A percentile compares a stretch with the other conserved stretches of the same genome.
These are phyloP conservation scores for Penicillium coffeae DNA, from an alignment of 495 filamentous ascomycete species.

Conservation along the genomic window DNA sequence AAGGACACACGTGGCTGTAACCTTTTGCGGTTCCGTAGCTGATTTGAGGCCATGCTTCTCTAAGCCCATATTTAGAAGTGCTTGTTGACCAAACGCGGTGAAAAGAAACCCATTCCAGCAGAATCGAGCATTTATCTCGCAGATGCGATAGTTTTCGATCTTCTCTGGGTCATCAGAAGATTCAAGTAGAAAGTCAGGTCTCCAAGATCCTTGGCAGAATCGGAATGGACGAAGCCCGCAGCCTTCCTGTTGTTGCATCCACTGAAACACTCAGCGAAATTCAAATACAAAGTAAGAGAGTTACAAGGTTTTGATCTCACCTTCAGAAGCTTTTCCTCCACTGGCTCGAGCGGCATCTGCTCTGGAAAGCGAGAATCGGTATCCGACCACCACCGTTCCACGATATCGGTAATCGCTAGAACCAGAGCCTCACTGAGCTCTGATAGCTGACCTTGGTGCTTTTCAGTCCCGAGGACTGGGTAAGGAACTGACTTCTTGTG, in stretches of 20 bases:
- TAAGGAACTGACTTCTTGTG: constrained; percentile 10
- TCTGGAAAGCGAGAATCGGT: constrained; percentile 25
- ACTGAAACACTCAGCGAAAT: no score
- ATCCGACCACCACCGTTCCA: constrained; percentile 41
- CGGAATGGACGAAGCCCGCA: not conserved
- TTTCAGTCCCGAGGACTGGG: constrained; percentile 12
- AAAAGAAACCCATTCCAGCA: constrained; percentile 34
- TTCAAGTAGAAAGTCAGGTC: constrained; percentile 44
- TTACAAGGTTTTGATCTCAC: constrained; percentile 1
- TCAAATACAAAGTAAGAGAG: no score
- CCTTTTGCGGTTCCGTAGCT: constrained; percentile 3
- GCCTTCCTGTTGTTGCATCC: no score
- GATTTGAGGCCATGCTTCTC: constrained; percentile 3
- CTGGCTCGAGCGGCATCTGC: constrained; percentile 35
- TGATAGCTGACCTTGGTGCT: constrained; percentile 15
- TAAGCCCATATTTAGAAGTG: constrained; percentile 9
- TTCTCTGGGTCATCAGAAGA: constrained; percentile 3
- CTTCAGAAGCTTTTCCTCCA: constrained; percentile 30
- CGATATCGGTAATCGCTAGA: constrained; percentile 34
- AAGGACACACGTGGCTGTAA: no score
- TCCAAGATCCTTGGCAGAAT: constrained; percentile 31
- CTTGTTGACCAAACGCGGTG: constrained; percentile 18
- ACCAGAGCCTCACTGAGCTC: constrained; percentile 25
- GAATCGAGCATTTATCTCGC: constrained; percentile 47
- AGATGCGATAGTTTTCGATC: constrained; percentile 28